Evolutionary conservation across 495 filamentous ascomycete genomes (phyloP).

Genomic region (Aspergillus panamensis): DNA sequence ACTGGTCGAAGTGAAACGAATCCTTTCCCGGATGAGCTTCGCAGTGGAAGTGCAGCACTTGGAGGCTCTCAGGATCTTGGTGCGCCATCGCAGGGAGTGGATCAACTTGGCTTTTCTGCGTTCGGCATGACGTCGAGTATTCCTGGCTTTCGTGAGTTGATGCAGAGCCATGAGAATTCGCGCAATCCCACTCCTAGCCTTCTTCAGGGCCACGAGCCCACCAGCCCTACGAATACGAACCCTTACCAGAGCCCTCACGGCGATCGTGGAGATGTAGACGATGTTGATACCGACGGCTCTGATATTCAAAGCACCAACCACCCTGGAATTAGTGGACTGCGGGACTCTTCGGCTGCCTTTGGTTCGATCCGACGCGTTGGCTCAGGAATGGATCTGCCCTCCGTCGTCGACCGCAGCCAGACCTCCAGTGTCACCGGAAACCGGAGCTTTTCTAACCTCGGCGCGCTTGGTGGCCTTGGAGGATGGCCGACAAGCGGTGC

Average conservation of each 20-base stretch:
- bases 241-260: conserved; percentile 94
- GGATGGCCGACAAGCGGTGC: conserved; percentile 64
- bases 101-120: conserved; percentile 53
- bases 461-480: conserved; percentile 56
- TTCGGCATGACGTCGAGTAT: conserved; percentile 83
- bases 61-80: conserved; percentile 74
- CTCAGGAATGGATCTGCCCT: conserved; percentile 58
- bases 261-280: conserved; percentile 67
- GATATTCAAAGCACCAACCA: conserved; percentile 55
- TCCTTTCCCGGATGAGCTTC: conserved; percentile 66
- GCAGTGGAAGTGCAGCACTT: conserved; percentile 73
- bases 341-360: conserved; percentile 48
- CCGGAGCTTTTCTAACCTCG: conserved; percentile 65
- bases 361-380: conserved; percentile 47
- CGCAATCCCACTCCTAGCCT: conserved; percentile 56
- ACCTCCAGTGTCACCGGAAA: conserved; percentile 75
- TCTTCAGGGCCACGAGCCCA: conserved; percentile 58
- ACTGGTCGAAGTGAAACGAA: conserved; percentile 71
- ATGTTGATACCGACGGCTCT: conserved; percentile 57
- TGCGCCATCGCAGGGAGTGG: conserved; percentile 50
- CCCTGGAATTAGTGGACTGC: conserved; percentile 54
- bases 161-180: conserved; percentile 55
- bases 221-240: conserved; percentile 94
- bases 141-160: conserved; percentile 60
- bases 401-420: conserved; percentile 80